A percentile compares a stretch with the other conserved stretches of the same genome.
phyloP scores from a whole-genome alignment of 495 filamentous ascomycete species.

The Oidiodendron maius region DNA sequence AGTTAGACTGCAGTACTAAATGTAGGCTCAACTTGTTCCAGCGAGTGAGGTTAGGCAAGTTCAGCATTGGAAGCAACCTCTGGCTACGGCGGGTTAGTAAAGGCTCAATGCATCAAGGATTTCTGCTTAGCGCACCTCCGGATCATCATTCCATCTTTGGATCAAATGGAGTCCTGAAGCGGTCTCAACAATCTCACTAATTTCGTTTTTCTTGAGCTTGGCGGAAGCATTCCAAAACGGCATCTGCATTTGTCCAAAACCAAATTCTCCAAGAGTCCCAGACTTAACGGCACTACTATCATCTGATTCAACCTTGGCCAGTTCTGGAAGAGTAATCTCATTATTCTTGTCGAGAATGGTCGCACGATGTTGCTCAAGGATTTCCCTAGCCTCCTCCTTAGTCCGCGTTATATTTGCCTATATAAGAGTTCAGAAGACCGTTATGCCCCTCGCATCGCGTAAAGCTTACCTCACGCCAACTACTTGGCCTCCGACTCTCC shows the following conservation, averaged over 20 bases:
- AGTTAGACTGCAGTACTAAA: no score
- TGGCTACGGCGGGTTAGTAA: no score
- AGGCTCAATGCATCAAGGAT: no score
- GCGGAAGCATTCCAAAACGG: slow-evolving; percentile 97
- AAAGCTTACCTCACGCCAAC: slow-evolving; percentile 69
- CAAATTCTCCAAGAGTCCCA: slow-evolving; percentile 94
- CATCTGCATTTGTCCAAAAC: slow-evolving; percentile 93
- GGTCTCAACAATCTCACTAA: slow-evolving; percentile 81
- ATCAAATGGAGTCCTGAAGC: slow-evolving; percentile 96
- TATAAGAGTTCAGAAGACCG: slow-evolving; percentile 1
- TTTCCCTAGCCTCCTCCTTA: slow-evolving; percentile 78
- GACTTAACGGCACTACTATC: slow-evolving; percentile 91
- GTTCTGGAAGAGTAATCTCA: slow-evolving; percentile 62
- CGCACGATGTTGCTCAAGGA: no score
- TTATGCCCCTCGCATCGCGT: background rate
- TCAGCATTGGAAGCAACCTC: no score
- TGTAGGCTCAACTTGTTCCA: no score
- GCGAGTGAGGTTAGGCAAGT: no score
- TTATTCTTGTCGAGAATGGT: no score
- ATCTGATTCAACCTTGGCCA: slow-evolving; percentile 86
- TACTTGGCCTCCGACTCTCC: slow-evolving; percentile 78
- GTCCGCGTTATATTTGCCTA: slow-evolving; percentile 73
- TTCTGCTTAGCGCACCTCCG: no score
- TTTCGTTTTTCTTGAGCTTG: slow-evolving; percentile 73
- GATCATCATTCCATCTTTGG: slow-evolving; percentile 84